Base-by-base conservation (phyloP, 192 early-diverging fungal species). In the Chytriomyces sp. region DNA sequence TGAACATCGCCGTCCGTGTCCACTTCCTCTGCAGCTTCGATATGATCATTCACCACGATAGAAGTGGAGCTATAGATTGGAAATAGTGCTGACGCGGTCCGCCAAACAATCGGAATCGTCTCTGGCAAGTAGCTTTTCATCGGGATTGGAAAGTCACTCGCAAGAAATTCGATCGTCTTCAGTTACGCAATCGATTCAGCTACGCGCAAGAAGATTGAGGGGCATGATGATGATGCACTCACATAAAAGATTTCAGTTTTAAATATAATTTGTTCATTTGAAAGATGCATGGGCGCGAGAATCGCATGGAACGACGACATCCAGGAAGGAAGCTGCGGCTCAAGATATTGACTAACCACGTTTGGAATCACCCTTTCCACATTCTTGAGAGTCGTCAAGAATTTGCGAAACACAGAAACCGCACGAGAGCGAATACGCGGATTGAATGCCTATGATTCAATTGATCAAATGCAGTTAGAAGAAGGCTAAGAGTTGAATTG, bases 281-380 rank as follows among this genome's bases (percentile, higher is more conserved):
- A 82, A 6, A 70, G 64, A 18, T 81, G 69, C 61, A 88, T 83
- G 64, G 89, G 84, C 72, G 88, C 86, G n/a, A 97, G 76, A 5
- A 92, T 84, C 35, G 75, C 75, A 11, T 89, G 76, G 64, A 96
- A 94, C 5, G 85, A 85, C 11, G 89, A 83, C 78, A 92, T 87
- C 96, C 96, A 98, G 57, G 90, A 82, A 18, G 88, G 86, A 46
- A 97, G 83, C 53, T 95, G 85, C 0, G 95, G 94, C 10, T 85
- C 86, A 45, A 95, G 81, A 62, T 93, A 94, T 5, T 86, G 84
- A 45, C 89, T 86, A 3, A 91, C 89, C 60, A 88, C 89, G 6
- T 89, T 81, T 4, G 92, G 91, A 77, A 93, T 91, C 49, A 92
- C 92, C 45, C 89, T 89, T 46, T 94, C 90, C 63, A 97, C 89